phyloP scores from a whole-genome alignment of 1,284 basidiomycete species.

The Trametes hirsuta region DNA sequence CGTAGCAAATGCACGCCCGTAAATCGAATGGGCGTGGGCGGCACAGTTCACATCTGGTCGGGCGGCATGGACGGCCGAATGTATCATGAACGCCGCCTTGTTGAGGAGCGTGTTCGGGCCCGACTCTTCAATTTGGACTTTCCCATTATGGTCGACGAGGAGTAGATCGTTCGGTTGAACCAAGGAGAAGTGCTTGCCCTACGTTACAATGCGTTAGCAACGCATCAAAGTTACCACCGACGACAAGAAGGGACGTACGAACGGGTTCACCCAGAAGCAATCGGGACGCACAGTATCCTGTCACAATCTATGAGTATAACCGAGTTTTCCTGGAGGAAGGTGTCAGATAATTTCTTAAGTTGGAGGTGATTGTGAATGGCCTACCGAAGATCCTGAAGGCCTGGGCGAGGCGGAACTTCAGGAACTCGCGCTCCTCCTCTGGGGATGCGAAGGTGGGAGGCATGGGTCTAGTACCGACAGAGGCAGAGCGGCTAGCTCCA shows the following conservation, averaged over 20 bases:
- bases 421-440: constrained; percentile 48
- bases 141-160: constrained; percentile 52
- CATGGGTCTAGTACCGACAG: too few relatives aligned
- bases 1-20: constrained; percentile 65
- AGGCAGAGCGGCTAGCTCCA: too few relatives aligned
- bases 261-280: constrained; percentile 62
- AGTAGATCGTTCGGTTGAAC: constrained; percentile 51
- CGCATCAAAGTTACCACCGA: too few relatives aligned
- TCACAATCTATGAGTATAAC: constrained; percentile 38
- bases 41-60: constrained; percentile 66
- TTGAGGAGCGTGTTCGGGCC: constrained; percentile 45
- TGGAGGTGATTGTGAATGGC: neutral
- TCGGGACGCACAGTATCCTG: constrained; percentile 52
- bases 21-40: constrained; percentile 64
- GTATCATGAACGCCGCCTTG: constrained; percentile 53
- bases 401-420: constrained; percentile 58
- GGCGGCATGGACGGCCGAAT: constrained; percentile 60
- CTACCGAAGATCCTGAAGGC: constrained; percentile 53
- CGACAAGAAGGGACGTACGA: constrained; percentile 31
- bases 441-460: constrained; percentile 41
- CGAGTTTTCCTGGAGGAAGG: constrained; percentile 45
- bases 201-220: neutral
- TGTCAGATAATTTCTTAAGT: constrained; percentile 22
- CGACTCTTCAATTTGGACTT: constrained; percentile 46
- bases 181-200: constrained; percentile 49